Evolutionary conservation across 345 rosid species (phyloP), one percentile per base, ranked within the genome.

Genomic region (Heritiera littoralis): DNA sequence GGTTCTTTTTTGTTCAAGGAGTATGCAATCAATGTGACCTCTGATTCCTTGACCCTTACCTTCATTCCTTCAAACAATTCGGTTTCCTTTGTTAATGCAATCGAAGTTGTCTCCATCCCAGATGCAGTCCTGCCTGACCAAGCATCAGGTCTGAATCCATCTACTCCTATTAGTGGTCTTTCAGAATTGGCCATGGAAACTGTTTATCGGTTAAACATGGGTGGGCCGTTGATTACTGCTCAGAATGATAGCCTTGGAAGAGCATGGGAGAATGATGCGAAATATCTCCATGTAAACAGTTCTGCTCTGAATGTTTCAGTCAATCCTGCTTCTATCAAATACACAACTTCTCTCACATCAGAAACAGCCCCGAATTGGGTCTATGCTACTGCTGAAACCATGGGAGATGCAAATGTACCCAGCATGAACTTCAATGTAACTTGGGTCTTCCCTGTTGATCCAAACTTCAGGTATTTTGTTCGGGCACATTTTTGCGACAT

Each of bases 401-500:
- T 96, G 99, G 92, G 89, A 18, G 88, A 94, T 71, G 87, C 98
- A 13, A 92, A 90, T 81, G 95, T 91, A 9, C 74, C 97, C 51
- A 83, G 35, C 43, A 78, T 77, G 68, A 94, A 80, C 85, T 96
- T 92, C 94, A 95, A 95, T 79, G 87, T 95, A 2, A 93, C 99
- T 74, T 95, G 99, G 99, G 94, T 90, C 46, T 88, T 95, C 61
- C 59, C 84, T 23, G 92, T 92, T 11, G 83, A 91, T 68, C 94
- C 90, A 38, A 87, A 80, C 49, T 95, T 88, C 88, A 86, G 85
- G 83, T 95, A 95, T 84, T 88, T 95, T 38, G 93, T 95, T 63
- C 93, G 99, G 72, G 88, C 85, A 48, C 99, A 95, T 87, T 87
- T 95, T 85, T 93, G 99, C 70, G 99, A 95, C 78, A 89, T 95